Evolutionary conservation across 192 early-diverging fungal genomes (phyloP).

Genomic region (Linnemannia schmuckeri): DNA sequence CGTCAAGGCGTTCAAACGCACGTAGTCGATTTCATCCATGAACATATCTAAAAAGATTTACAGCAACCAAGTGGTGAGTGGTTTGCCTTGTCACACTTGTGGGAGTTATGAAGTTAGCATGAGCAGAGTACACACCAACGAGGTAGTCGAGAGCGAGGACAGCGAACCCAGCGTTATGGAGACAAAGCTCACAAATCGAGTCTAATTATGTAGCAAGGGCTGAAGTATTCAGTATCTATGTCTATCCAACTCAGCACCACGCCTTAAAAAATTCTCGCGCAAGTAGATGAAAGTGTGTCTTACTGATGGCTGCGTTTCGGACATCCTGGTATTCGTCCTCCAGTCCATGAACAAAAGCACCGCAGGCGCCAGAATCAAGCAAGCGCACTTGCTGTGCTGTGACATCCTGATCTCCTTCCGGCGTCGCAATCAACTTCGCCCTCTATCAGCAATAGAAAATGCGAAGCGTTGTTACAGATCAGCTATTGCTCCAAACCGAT

Average conservation of each 20-base stretch:
- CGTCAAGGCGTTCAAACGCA: slow-evolving; percentile 85
- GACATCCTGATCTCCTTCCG: slow-evolving; percentile 77
- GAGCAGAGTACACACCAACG: slow-evolving; percentile 66
- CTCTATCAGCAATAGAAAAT: slow-evolving; percentile 10
- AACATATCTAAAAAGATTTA: slow-evolving; percentile 84
- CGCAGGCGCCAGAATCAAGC: slow-evolving; percentile 86
- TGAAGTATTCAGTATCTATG: background rate
- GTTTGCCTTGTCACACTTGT: background rate
- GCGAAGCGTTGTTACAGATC: background rate
- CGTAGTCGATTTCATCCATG: slow-evolving; percentile 92
- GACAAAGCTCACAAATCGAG: slow-evolving; percentile 83
- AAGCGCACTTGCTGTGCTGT: slow-evolving; percentile 76
- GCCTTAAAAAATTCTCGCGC: background rate
- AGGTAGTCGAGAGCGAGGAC: slow-evolving; percentile 83
- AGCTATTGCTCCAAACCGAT: background rate
- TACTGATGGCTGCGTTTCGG: slow-evolving; percentile 87
- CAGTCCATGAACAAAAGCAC: slow-evolving; percentile 95
- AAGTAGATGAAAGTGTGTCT: background rate
- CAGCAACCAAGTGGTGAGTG: background rate
- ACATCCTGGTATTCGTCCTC: slow-evolving; percentile 97
- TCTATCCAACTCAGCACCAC: background rate
- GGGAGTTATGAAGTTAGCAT: background rate
- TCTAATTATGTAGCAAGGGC: slow-evolving; percentile 59
- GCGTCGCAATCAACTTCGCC: slow-evolving; percentile 65
- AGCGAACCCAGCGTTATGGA: slow-evolving; percentile 79